Conservation (phyloP, 345 rosid species). For the Physaria fendleri region DNA sequence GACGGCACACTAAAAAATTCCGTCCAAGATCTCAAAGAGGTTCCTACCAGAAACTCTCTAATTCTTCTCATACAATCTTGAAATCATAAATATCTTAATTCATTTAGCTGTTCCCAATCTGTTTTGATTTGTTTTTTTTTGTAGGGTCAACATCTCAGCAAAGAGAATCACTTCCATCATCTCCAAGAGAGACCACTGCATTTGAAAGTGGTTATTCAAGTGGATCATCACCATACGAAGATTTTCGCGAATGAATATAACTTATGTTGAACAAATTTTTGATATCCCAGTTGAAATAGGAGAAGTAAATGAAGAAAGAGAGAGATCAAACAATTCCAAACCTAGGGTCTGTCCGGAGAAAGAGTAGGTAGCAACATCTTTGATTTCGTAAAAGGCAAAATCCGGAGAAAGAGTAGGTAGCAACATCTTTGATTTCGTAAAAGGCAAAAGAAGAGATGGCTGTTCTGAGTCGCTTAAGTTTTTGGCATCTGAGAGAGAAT, state of each 20-base stretch:
- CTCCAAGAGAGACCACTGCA: slow-evolving; percentile 64
- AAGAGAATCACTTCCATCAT: slow-evolving; percentile 64
- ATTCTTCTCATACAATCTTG: not conserved
- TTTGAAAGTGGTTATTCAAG: slow-evolving; percentile 75
- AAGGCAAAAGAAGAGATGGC: not conserved
- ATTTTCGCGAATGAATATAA: slow-evolving; percentile 48
- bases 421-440: not conserved
- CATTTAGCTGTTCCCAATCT: not conserved
- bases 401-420: too few species aligned
- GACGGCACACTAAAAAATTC: slow-evolving; percentile 85
- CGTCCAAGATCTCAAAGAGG: slow-evolving; percentile 80
- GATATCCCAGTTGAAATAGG: slow-evolving; percentile 9
- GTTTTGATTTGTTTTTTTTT: not conserved
- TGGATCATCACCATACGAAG: slow-evolving; percentile 78
- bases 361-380: not conserved
- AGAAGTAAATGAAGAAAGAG: not conserved
- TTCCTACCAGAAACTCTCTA: slow-evolving; percentile 5
- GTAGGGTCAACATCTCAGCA: slow-evolving; percentile 79
- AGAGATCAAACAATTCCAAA: not conserved
- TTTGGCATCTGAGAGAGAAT: too few species aligned
- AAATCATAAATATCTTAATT: not conserved
- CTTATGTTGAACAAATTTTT: slow-evolving; percentile 6
- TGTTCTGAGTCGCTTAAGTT: not conserved
- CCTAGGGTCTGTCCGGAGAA: too few species aligned
- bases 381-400: not conserved